Evolutionary conservation across 164 flowering plant species (phyloP).

Genomic region (Dillenia suffruticosa): DNA sequence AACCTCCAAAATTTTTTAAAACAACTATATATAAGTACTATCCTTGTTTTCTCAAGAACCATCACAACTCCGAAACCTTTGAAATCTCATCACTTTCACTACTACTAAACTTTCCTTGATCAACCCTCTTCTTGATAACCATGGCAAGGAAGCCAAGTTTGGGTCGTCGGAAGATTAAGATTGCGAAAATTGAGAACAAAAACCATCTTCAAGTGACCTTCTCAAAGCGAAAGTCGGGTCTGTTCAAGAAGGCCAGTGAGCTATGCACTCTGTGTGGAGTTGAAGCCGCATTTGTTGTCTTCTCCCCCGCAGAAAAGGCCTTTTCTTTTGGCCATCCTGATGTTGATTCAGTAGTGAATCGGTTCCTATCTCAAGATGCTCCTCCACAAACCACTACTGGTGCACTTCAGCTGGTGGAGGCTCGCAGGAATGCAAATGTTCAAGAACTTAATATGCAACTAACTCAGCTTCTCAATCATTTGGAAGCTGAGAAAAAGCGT

Average conservation of each 20-base stretch:
- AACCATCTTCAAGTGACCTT: conserved; percentile 13
- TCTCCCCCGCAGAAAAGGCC: conserved; percentile 10
- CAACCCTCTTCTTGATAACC: background rate
- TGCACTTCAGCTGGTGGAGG: background rate
- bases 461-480: background rate
- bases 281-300: conserved; percentile 12
- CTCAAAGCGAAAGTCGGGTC: conserved; percentile 15
- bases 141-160: conserved; percentile 3
- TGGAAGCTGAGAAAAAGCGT: conserved; percentile 13
- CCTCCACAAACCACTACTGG: background rate
- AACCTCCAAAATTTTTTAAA: no score
- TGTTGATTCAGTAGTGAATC: conserved; percentile 10
- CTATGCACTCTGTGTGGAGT: conserved; percentile 11
- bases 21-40: no score
- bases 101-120: background rate
- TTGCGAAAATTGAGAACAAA: conserved; percentile 9
- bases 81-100: background rate
- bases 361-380: background rate
- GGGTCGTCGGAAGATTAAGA: background rate
- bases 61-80: no score
- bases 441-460: conserved; percentile 3
- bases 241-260: conserved; percentile 16
- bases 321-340: conserved; percentile 16
- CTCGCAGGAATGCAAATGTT: background rate
- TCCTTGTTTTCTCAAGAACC: no score